These are phyloP conservation scores for Solanum tacnaense DNA, from an alignment of 257 asterid genomes.

Conservation along the genomic window DNA sequence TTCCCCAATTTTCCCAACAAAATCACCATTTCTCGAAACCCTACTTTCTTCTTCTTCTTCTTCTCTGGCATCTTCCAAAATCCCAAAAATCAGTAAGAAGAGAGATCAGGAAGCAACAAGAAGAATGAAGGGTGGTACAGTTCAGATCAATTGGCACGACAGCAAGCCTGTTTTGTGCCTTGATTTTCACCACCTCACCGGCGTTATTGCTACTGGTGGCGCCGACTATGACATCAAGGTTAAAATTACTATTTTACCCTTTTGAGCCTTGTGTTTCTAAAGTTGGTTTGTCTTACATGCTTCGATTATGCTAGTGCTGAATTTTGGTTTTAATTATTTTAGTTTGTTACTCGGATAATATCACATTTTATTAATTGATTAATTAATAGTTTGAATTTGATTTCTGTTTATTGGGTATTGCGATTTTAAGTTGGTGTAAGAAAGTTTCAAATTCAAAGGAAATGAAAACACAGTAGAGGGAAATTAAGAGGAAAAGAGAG, in stretches of 20 bases:
- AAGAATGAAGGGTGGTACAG: constrained; percentile 77
- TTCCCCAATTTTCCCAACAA: not conserved
- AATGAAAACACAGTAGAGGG: not conserved
- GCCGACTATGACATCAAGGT: constrained; percentile 96
- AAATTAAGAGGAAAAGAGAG: not conserved
- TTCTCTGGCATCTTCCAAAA: not conserved
- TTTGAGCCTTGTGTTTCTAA: not conserved
- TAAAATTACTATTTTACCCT: not conserved
- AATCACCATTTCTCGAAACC: not conserved
- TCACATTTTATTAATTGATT: not conserved
- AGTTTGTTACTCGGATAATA: not conserved
- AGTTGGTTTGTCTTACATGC: not conserved
- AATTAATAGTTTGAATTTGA: not conserved
- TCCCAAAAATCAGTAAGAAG: not conserved
- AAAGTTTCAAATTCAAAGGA: not conserved
- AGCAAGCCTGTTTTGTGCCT: constrained; percentile 82
- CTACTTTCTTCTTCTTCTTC: not conserved
- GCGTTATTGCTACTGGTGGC: constrained; percentile 83
- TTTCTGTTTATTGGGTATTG: not conserved
- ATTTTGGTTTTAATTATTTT: not conserved
- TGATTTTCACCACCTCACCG: constrained; percentile 72
- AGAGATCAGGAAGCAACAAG: not conserved
- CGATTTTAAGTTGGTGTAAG: not conserved
- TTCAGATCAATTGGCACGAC: constrained; percentile 94
- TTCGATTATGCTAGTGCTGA: not conserved